Evolutionary conservation across 176 grass and related monocot genomes (phyloP), one percentile per base, ranked within the genome.

Genomic region (Oryza officinalis): DNA sequence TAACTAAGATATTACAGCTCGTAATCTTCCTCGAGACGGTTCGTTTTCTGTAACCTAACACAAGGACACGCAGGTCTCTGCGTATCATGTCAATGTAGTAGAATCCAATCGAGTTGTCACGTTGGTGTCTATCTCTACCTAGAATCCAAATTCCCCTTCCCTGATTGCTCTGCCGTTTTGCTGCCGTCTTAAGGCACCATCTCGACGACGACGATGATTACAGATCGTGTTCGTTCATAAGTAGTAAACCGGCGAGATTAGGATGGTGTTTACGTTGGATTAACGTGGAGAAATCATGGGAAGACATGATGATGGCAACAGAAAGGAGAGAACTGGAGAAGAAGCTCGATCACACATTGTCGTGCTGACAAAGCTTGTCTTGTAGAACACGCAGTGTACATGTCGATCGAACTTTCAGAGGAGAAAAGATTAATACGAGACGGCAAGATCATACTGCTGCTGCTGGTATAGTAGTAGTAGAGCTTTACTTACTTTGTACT

Each of bases 401-500:
- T 38, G 37, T 8, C 37, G 37, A 38, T 38, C 37, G 37, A 38
- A 38, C 37, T 38, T 38, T 38, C 37, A 38, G 37, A 38, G 37
- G 7, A 37, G 35, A 38, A 14, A 52, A 6, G 49, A 10, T n/a
- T 23, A 61, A 60, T 9, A 63, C 66, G 13, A 74, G 3, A 6
- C 7, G 69, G 69, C 52, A 76, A 23, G 70, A 85, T 81, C 64
- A 85, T 85, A 10, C 4, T 0, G 11, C 33, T 44, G 10, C 22
- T 27, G 33, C 11, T 10, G 15, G 5, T 32, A 14, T 59, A 22
- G 22, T 61, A 23, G 57, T 61, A 61, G 22, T 25, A 60, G n/a
- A 52, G 15, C 81, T 88, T 89, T 71, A 65, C 82, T 85, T 85
- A 4, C 25, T 10, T 71, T 52, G 26, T 65, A 85, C 87, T 85